Conservation (phyloP, 179 eudicot species). For the Carnegiea gigantea region DNA sequence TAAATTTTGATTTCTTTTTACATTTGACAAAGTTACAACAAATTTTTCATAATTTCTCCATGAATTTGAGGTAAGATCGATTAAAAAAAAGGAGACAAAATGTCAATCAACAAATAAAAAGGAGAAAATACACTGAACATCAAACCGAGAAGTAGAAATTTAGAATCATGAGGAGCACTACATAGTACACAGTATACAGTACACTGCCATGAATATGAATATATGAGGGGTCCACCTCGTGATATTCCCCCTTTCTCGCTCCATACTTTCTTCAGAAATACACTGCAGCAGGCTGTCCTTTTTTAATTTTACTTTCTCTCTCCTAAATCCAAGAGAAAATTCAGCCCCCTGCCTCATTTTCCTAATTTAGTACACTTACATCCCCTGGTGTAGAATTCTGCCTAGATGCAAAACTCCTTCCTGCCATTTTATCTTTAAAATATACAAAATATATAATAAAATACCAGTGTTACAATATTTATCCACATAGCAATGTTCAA, state of each 20-base stretch:
- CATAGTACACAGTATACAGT: neutral
- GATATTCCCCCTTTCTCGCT: neutral
- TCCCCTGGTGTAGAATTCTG: neutral
- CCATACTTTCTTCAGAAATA: neutral
- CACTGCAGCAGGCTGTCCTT: neutral
- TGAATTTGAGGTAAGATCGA: too few species aligned
- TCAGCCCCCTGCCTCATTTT: neutral
- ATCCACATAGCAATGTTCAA: too few species aligned
- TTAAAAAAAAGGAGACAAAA: too few species aligned
- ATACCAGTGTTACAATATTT: too few species aligned
- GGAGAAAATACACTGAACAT: too few species aligned
- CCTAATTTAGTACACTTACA: neutral
- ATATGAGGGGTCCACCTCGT: neutral
- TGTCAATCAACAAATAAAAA: too few species aligned
- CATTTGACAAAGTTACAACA: too few species aligned
- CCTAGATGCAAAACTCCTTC: neutral
- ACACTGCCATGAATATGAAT: neutral
- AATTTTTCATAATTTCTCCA: too few species aligned
- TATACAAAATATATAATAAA: too few species aligned
- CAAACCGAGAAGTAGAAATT: too few species aligned
- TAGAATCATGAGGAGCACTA: neutral
- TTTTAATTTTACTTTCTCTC: neutral
- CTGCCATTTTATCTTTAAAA: neutral
- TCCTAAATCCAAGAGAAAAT: neutral
- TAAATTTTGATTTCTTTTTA: too few species aligned